Base-by-base conservation (phyloP, 2,329 filamentous ascomycete genomes). In the Talaromyces verruculosus region DNA sequence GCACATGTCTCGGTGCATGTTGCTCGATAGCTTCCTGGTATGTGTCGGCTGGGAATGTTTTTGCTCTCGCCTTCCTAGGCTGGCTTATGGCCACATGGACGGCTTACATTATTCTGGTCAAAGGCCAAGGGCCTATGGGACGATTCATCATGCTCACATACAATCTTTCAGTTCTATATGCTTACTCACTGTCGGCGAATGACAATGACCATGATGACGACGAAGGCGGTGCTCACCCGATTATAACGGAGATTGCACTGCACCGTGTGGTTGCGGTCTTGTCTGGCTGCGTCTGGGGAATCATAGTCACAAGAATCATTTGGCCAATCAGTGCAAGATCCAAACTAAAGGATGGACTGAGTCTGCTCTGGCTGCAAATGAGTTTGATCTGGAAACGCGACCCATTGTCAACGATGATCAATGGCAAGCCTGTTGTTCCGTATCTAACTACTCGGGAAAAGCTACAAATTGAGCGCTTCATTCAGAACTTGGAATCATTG, bases 341-440 rank as follows among this genome's bases (percentile, higher is more conserved):
- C 68, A 96, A 96, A 78, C 89, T 98, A 72, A 92, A 95, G 73
- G 90, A 96, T 72, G 94, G 94, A 1, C 84, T 97, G 11, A 91
- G 92, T 33, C 84, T 97, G n/a, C 82, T 99, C 13, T 98, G 95
- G 86, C 84, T 99, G 6, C 91, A 96, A 66, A 93, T 99, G 88
- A 92, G 93, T 17, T 84, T 99, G 39, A 93, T 98, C 69, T 99
- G 95, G 95, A 96, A 94, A 79, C 88, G 93, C 53, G 94, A 96
- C 8, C 95, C 95, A 0, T 82, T 99, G 28, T 89, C 91, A 4
- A 87, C 89, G 6, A 84, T 97, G 64, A 81, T 88, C 0, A 84
- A 88, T 55, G 87, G 84, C 67, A 68, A 71, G n/a, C 81, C 86
- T 3, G 79, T 84, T 41, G 74, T 81, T 64, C 87, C 88, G 5